These are phyloP conservation scores for Tephrocybe sp. DNA, from an alignment of 768 basidiomycete species.

Conservation along the genomic window DNA sequence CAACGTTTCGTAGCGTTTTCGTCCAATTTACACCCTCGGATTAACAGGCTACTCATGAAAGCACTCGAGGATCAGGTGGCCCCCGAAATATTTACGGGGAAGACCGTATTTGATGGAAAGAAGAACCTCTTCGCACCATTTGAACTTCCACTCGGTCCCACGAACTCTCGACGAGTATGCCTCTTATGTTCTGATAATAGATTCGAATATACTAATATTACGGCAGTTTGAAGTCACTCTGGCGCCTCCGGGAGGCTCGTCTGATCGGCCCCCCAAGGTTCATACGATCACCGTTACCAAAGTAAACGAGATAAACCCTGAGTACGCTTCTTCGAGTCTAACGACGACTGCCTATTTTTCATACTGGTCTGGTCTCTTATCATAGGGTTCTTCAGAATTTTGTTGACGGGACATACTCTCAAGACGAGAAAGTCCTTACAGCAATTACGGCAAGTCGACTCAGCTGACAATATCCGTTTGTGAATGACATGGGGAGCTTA, in stretches of 20 bases:
- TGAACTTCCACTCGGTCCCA: constrained; percentile 9
- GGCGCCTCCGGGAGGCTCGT: constrained; percentile 36
- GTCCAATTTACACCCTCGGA: constrained; percentile 29
- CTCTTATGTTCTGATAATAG: background rate
- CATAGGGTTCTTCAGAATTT: constrained; percentile 62
- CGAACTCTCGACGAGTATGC: constrained; percentile 8
- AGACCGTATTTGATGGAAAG: constrained; percentile 73
- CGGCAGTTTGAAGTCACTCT: constrained; percentile 28
- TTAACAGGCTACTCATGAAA: constrained; percentile 69
- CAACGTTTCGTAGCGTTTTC: constrained; percentile 1
- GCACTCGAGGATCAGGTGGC: constrained; percentile 57
- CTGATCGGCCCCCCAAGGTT: constrained; percentile 42
- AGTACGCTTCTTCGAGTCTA: constrained; percentile 21
- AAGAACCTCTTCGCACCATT: constrained; percentile 35
- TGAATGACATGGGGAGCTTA: constrained; percentile 20
- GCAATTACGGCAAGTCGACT: constrained; percentile 54
- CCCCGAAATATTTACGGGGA: constrained; percentile 65
- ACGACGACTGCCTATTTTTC: background rate
- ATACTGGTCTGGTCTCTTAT: background rate
- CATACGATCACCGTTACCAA: constrained; percentile 55
- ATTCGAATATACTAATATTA: constrained; percentile 26
- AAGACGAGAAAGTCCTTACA: constrained; percentile 61
- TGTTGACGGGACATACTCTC: constrained; percentile 60
- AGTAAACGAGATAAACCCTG: constrained; percentile 55
- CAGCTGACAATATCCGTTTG: background rate